Evolutionary conservation across 2,329 filamentous ascomycete species (phyloP), one percentile per base, ranked within the genome.

Genomic region (Colletotrichum trifolii): DNA sequence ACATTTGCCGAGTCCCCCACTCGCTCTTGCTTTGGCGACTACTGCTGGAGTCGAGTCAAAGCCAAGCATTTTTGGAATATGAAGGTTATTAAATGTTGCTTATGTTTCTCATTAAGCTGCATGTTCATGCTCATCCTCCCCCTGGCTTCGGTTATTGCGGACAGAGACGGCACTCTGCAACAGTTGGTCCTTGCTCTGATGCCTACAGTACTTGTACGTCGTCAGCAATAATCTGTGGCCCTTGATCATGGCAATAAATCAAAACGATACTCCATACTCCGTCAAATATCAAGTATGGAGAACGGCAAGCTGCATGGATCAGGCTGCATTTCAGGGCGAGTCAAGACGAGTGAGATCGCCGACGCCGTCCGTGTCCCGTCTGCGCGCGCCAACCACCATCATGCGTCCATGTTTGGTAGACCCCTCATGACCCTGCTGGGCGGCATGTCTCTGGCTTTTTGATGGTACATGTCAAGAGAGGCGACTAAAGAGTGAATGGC

Each of bases 301-400:
- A 40, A 40, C 33, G 35, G 33, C 25, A 52, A 13, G 58, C 48
- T 64, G 60, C 60, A 58, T 64, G 60, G 60, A 59, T 66, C 34
- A 64, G 48, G 48, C 53, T 54, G 60, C 45, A 59, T 43, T 34
- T 64, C 53, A 54, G 57, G 59, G 33, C 42, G 48, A 59, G 42
- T 62, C 53, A 64, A 64, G 59, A 54, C 42, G 48, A 64, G 53
- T 63, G 33, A 48, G 64, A 64, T 64, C 60, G 63, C 25, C 60
- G n/a, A 57, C 47, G 17, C 46, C 53, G 59, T 58, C 63, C 54
- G 58, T 54, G 58, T 38, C 39, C 46, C 38, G 46, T 65, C 25
- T 56, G 53, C 60, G 64, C 64, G 54, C 64, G 47, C 49, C 42
- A 54, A 59, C 60, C 42, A 59, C 60, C 42, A 25, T 25, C 25